Evolutionary conservation across 768 basidiomycete genomes (phyloP).

Genomic region (Tephrocybe rancida): DNA sequence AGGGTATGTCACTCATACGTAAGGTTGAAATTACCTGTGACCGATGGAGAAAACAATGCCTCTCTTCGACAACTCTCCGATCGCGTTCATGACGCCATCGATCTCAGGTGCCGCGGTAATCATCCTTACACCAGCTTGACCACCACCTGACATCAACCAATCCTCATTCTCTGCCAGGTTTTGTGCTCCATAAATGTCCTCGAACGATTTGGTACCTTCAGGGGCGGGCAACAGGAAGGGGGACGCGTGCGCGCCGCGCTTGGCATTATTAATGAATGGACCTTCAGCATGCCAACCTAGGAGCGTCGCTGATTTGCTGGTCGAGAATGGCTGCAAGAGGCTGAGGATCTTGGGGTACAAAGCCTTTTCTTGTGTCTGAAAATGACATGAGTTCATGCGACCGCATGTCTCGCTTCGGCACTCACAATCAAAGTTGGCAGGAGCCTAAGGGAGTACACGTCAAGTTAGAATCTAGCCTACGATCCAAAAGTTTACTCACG

Average conservation of each 20-base stretch:
- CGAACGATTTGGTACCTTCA: conserved; percentile 67
- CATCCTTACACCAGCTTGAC: conserved; percentile 65
- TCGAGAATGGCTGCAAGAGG: conserved; percentile 69
- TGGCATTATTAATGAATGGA: conserved; percentile 81
- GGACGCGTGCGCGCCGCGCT: conserved; percentile 82
- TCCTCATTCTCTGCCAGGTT: conserved; percentile 67
- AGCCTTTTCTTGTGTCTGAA: conserved; percentile 76
- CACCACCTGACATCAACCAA: conserved; percentile 58
- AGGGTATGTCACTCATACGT: not conserved
- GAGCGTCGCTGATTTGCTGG: conserved; percentile 65
- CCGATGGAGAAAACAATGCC: conserved; percentile 87
- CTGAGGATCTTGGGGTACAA: conserved; percentile 72
- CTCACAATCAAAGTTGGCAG: conserved; percentile 75
- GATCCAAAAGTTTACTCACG: conserved; percentile 49
- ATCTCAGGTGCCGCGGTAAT: conserved; percentile 90
- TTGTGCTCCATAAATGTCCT: conserved; percentile 70
- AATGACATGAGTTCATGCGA: not conserved
- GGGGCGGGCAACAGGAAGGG: conserved; percentile 63
- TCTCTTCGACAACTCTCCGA: conserved; percentile 57
- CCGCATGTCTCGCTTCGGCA: conserved; percentile 4
- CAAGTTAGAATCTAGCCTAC: not conserved
- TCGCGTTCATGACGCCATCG: conserved; percentile 74
- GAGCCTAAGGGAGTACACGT: conserved; percentile 38
- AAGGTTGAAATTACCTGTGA: conserved; percentile 64
- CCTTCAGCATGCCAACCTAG: conserved; percentile 94